Base-by-base conservation (phyloP, 2,329 filamentous ascomycete species). In the Didymosphaeria variabile region DNA sequence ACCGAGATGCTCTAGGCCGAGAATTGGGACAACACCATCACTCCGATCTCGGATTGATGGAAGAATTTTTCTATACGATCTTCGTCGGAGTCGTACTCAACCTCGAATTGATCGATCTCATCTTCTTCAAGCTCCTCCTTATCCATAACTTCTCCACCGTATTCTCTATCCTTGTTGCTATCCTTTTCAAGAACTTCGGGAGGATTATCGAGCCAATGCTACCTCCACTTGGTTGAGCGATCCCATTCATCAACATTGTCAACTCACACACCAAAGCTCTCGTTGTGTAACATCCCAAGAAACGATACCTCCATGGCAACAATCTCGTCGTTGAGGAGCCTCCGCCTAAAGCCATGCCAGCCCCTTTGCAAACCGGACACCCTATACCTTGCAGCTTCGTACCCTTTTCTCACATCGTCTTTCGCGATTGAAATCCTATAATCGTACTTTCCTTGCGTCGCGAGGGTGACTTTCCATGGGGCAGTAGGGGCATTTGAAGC, bases 401-500 rank as follows among this genome's bases (percentile, higher is more conserved):
- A 40, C 17, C 17, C 4, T 19, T 5, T n/a, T 38, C 13, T n/a
- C 32, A 38, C 23, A 2, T 42, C 50, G 34, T n/a, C 23, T 23
- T 12, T 46, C 42, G 32, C 47, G 12, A 36, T 13, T 23, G n/a
- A 45, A 19, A 34, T 45, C 15, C 50, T 62, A 78, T 60, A 78
- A 62, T 31, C 75, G 70, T 36, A 78, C 74, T 55, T 75, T 76
- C 56, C 64, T 70, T 7, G 93, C 92, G 57, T 97, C 93, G 67
- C 87, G 88, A 1, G 91, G 83, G 66, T 90, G 85, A 49, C 92
- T 93, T 79, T 98, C 94, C 32, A 82, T 88, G 0, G 95, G 95
- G 74, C 95, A 99, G 76, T 99, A 99, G 0, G 95, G 95, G 72
- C 95, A 99, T 79, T 99, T 99, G 84, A 96, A 96, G 61, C 90